Conservation (phyloP, 129 eudicot genomes). For the Helichrysum umbraculigerum region DNA sequence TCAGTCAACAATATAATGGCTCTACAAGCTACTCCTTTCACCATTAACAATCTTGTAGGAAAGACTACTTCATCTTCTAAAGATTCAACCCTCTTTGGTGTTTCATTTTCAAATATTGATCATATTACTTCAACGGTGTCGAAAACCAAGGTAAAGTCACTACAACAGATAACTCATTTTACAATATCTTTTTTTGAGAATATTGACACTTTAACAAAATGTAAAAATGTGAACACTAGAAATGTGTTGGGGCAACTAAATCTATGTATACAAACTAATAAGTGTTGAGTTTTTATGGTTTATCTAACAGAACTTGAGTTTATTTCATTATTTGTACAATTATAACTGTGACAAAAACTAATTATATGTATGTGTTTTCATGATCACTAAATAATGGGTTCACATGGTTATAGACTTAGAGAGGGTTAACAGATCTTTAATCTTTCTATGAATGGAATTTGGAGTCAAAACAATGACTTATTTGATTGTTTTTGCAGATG, state of each 20-base stretch:
- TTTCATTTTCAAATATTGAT: constrained; percentile 43
- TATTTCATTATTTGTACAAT: too few species aligned
- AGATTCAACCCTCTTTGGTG: constrained; percentile 60
- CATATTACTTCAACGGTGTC: constrained; percentile 36
- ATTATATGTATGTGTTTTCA: not conserved
- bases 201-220: too few species aligned
- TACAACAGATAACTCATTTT: not conserved
- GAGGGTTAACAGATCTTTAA: not conserved
- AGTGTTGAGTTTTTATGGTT: too few species aligned
- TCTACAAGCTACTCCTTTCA: constrained; percentile 65
- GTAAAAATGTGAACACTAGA: too few species aligned
- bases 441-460: not conserved
- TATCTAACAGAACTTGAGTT: too few species aligned
- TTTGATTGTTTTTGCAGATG: constrained; percentile 33
- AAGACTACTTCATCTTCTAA: constrained; percentile 39
- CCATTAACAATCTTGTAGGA: constrained; percentile 51
- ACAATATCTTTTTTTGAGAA: too few species aligned
- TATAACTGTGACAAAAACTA: too few species aligned
- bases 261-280: too few species aligned
- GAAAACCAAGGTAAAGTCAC: constrained; percentile 45
- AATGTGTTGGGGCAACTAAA: too few species aligned
- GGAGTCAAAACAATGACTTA: not conserved
- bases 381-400: not conserved
- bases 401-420: not conserved
- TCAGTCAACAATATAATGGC: constrained; percentile 52